Evolutionary conservation across 163 green algal species (phyloP).

Genomic region (Chlamydomonas reinhardtii): DNA sequence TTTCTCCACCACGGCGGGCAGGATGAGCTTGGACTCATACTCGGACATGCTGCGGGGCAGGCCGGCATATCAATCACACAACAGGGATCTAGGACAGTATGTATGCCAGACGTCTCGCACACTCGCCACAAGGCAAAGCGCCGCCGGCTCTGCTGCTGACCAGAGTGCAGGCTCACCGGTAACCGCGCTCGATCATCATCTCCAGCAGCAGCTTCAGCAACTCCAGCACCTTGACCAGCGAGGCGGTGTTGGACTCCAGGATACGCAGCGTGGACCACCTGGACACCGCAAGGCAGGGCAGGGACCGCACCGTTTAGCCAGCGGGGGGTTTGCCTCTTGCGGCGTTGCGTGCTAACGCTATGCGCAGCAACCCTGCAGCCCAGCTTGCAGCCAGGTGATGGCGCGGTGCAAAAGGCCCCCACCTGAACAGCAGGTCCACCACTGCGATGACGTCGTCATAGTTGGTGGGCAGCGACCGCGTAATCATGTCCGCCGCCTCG

Average conservation of each 20-base stretch:
- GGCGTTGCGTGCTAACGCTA: too few relatives aligned
- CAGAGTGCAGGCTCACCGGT: constrained; percentile 1
- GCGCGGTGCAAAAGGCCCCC: too few relatives aligned
- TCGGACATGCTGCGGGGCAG: constrained; percentile 68
- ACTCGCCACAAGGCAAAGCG: too few relatives aligned
- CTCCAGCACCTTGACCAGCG: constrained; percentile 80
- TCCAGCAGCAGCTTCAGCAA: constrained; percentile 80
- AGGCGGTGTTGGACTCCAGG: constrained; percentile 87
- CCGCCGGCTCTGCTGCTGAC: too few relatives aligned
- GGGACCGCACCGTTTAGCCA: too few relatives aligned
- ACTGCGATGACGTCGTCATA: constrained; percentile 66
- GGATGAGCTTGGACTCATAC: constrained; percentile 82
- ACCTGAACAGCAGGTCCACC: constrained; percentile 89
- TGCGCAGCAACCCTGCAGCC: too few relatives aligned
- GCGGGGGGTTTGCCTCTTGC: too few relatives aligned
- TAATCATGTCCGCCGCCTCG: constrained; percentile 75
- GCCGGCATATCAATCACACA: constrained; percentile 15
- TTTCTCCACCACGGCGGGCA: constrained; percentile 93
- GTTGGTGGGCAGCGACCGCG: constrained; percentile 42
- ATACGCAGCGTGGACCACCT: constrained; percentile 77
- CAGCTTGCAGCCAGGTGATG: too few relatives aligned
- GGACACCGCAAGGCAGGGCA: neutral
- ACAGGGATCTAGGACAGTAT: neutral
- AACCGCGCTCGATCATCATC: constrained; percentile 58
- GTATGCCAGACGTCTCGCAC: too few relatives aligned